Evolutionary conservation across 2,329 filamentous ascomycete genomes (phyloP).

Genomic region (Aspergillus sp.): DNA sequence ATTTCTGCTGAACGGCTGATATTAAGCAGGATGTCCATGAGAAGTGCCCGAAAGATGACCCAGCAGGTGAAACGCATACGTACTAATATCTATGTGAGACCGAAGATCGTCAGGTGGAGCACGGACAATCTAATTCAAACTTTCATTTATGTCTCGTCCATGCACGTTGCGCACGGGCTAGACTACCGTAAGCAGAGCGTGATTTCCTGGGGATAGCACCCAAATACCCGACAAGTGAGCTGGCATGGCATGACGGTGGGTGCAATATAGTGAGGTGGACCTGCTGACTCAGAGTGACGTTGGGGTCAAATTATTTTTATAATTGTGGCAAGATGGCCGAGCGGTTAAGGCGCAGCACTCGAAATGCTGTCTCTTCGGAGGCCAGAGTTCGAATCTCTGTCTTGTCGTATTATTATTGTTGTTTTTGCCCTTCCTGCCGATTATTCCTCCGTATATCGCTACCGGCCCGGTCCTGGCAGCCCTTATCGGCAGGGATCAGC

Average conservation of each 20-base stretch:
- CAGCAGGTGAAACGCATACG: background rate
- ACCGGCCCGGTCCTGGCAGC: no score
- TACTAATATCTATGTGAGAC: background rate
- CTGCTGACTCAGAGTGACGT: no score
- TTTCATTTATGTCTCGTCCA: background rate
- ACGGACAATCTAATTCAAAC: background rate
- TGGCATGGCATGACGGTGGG: no score
- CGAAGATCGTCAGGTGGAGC: background rate
- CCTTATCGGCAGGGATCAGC: no score
- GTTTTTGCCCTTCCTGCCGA: background rate
- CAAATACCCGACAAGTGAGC: no score
- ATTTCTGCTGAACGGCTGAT: no score
- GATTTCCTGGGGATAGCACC: no score
- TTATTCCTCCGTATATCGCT: no score
- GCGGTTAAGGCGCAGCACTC: conserved; percentile 4
- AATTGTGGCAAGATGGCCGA: background rate
- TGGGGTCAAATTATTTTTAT: background rate
- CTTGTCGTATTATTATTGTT: background rate
- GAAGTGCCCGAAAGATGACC: background rate
- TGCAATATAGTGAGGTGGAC: no score
- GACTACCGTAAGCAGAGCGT: no score
- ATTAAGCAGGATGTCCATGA: background rate
- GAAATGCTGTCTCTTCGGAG: background rate
- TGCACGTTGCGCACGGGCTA: background rate
- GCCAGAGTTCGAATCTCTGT: background rate